Evolutionary conservation across 2,329 filamentous ascomycete species (phyloP).

Genomic region (Leptographium flavum): DNA sequence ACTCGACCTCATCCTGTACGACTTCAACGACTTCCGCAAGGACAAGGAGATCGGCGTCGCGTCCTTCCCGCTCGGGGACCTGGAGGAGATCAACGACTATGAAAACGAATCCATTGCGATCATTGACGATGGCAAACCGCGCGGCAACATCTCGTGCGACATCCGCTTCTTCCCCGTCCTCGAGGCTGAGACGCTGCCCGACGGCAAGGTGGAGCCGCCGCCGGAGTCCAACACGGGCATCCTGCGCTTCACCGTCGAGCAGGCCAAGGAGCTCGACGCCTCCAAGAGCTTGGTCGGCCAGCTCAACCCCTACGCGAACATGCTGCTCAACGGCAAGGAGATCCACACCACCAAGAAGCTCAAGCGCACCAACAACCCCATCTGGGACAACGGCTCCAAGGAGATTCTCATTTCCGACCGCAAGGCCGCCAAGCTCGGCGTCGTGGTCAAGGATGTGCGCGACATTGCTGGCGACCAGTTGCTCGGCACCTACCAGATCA

Average conservation of each 20-base stretch:
- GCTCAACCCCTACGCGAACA: constrained; percentile 78
- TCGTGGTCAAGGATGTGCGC: constrained; percentile 91
- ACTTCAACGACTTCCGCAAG: constrained; percentile 93
- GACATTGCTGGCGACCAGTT: constrained; percentile 72
- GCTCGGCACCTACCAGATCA: constrained; percentile 87
- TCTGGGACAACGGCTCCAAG: constrained; percentile 86
- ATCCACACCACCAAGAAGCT: constrained; percentile 81
- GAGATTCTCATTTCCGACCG: constrained; percentile 92
- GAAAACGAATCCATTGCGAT: constrained; percentile 81
- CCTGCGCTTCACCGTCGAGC: constrained; percentile 81
- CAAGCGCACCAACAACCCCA: constrained; percentile 94
- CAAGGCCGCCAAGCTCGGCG: constrained; percentile 75
- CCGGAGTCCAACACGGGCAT: constrained; percentile 92
- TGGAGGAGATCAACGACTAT: constrained; percentile 63
- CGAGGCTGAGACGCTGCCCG: constrained; percentile 53
- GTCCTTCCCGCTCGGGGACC: constrained; percentile 68
- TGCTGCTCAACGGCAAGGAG: constrained; percentile 85
- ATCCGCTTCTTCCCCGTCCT: constrained; percentile 93
- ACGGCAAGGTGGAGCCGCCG: constrained; percentile 65
- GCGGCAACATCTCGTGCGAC: constrained; percentile 68
- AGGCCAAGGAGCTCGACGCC: constrained; percentile 89
- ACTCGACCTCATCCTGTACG: constrained; percentile 71
- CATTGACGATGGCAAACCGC: constrained; percentile 66
- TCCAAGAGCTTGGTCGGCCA: constrained; percentile 83
- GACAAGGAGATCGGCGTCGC: constrained; percentile 87